phyloP scores from a whole-genome alignment of 768 basidiomycete species.

The Podaxis mareebaensis region DNA sequence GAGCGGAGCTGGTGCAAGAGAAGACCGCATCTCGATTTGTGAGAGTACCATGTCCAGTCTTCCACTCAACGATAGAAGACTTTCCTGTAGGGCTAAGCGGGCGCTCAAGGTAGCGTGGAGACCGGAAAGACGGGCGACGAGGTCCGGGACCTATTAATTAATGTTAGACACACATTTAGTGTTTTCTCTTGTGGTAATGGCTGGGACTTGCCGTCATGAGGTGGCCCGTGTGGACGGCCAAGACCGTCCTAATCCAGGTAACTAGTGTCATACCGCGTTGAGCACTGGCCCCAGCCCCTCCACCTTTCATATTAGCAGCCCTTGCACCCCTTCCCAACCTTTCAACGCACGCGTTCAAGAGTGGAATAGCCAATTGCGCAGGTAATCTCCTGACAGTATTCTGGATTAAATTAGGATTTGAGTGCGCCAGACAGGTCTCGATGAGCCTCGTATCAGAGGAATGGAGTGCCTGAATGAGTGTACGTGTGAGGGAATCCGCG shows the following conservation, averaged over 20 bases:
- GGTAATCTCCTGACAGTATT: conserved; percentile 88
- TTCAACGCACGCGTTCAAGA: conserved; percentile 88
- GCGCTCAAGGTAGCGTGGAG: conserved; percentile 81
- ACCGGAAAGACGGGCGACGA: conserved; percentile 83
- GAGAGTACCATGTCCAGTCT: conserved; percentile 92
- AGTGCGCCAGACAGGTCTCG: conserved; percentile 85
- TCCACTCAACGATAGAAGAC: conserved; percentile 82
- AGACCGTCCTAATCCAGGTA: conserved; percentile 78
- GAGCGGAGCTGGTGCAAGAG: conserved; percentile 61
- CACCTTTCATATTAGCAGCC: conserved; percentile 72
- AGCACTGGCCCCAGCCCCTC: conserved; percentile 77
- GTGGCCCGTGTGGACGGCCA: conserved; percentile 86
- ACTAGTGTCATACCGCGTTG: conserved; percentile 72
- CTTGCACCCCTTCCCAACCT: conserved; percentile 76
- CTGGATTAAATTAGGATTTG: conserved; percentile 76
- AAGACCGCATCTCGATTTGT: conserved; percentile 87
- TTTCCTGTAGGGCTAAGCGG: conserved; percentile 81
- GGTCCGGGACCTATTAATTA: conserved; percentile 77
- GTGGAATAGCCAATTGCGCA: conserved; percentile 80
- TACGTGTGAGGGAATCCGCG: conserved; percentile 86
- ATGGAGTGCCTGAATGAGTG: conserved; percentile 94
- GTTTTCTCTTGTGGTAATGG: neutral
- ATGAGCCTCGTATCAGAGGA: conserved; percentile 88
- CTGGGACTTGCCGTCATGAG: conserved; percentile 80
- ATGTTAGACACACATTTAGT: neutral